Evolutionary conservation across 208 protist genomes (phyloP).

Genomic region (Kentomonas sorsogonicus): DNA sequence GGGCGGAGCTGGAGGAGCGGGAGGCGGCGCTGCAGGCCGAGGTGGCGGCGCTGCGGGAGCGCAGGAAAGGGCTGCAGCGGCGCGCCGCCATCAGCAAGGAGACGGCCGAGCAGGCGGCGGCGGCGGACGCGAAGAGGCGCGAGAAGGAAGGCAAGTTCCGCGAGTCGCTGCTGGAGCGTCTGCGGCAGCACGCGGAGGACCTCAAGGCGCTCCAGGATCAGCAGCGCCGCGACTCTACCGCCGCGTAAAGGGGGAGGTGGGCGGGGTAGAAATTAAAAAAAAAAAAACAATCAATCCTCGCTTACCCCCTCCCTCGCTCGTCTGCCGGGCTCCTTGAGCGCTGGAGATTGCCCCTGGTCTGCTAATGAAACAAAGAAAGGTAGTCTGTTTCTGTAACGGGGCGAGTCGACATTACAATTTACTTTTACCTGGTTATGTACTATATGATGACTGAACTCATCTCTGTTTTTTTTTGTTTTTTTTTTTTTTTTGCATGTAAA

Average conservation of each 20-base stretch:
- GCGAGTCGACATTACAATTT: not conserved
- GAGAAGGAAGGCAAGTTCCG: conserved; percentile 21
- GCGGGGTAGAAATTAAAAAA: conserved; percentile 3
- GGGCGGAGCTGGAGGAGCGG: not conserved
- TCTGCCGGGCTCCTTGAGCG: not conserved
- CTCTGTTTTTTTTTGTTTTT: conserved; percentile 15
- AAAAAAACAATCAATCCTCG: not conserved
- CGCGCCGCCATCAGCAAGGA: conserved; percentile 17
- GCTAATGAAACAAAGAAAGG: conserved; percentile 1
- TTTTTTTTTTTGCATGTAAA: too few species aligned
- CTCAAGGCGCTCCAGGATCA: conserved; percentile 32
- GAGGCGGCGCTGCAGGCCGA: conserved; percentile 18
- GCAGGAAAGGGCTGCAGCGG: conserved; percentile 15
- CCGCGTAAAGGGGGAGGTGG: not conserved
- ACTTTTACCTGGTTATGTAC: conserved; percentile 4
- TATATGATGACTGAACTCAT: conserved; percentile 11
- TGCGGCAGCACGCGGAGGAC: conserved; percentile 27
- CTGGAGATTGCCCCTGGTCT: not conserved
- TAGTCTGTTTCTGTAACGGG: not conserved
- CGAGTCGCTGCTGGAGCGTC: conserved; percentile 21
- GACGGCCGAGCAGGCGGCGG: conserved; percentile 16
- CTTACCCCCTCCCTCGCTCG: not conserved
- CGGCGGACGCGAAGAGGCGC: conserved; percentile 4
- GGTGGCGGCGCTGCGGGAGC: conserved; percentile 20
- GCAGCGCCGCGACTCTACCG: conserved; percentile 22